These are phyloP conservation scores for Setaria viridis DNA, from an alignment of 202 grass and related monocot species.

Conservation along the genomic window DNA sequence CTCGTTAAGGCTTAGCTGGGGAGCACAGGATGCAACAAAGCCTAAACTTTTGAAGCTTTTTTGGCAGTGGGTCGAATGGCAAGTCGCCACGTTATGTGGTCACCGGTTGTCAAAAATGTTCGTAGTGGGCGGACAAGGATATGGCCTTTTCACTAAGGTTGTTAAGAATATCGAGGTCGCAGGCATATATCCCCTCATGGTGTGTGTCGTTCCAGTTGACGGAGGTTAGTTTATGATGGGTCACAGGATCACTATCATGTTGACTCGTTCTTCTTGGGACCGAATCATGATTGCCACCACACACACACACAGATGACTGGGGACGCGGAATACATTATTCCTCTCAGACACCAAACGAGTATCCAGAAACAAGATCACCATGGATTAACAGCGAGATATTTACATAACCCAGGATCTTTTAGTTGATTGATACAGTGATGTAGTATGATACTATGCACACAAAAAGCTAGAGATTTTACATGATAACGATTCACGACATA, in stretches of 20 bases:
- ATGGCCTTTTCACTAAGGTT: neutral
- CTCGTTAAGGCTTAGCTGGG: slow-evolving; percentile 37
- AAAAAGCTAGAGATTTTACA: neutral
- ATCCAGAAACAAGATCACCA: neutral
- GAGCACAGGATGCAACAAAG: slow-evolving; percentile 34
- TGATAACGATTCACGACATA: neutral
- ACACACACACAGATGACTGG: slow-evolving; percentile 12
- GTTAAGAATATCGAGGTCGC: slow-evolving; percentile 35
- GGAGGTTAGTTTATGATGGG: neutral
- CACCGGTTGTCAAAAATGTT: slow-evolving; percentile 3
- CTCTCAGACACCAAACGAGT: neutral
- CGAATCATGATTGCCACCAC: slow-evolving; percentile 32
- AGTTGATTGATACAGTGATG: neutral
- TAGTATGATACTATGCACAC: neutral
- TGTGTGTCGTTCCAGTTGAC: slow-evolving; percentile 27
- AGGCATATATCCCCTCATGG: neutral
- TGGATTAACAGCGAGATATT: slow-evolving; percentile 22
- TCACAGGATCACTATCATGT: slow-evolving; percentile 35
- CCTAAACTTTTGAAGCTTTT: neutral
- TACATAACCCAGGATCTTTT: slow-evolving; percentile 8
- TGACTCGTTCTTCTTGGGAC: slow-evolving; percentile 40
- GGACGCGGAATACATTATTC: neutral
- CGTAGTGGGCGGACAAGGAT: slow-evolving; percentile 26
- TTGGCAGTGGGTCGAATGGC: slow-evolving; percentile 34
- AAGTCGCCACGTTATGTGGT: slow-evolving; percentile 25